These are phyloP conservation scores for Tolypocladium guangdongense DNA, from an alignment of 2,329 filamentous ascomycete species.

Conservation along the genomic window DNA sequence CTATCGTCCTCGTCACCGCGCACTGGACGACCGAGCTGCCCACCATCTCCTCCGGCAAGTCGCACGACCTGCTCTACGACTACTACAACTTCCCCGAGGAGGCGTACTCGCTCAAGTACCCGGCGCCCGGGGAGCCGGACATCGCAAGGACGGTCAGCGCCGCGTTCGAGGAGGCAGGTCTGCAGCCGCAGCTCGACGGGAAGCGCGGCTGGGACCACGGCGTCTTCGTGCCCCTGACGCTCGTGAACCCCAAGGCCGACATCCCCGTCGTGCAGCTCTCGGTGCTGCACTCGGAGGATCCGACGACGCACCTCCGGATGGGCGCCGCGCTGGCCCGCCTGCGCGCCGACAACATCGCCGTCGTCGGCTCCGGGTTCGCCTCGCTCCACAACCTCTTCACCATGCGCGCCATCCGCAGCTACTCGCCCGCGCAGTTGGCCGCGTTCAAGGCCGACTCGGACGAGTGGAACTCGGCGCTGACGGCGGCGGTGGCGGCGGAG, in stretches of 20 bases:
- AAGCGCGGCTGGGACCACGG: slow-evolving; percentile 47
- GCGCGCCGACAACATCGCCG: slow-evolving; percentile 41
- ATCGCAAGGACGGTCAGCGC: slow-evolving; percentile 37
- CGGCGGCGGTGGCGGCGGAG: slow-evolving; percentile 24
- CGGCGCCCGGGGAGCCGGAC: slow-evolving; percentile 42
- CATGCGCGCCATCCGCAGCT: slow-evolving; percentile 27
- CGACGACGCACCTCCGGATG: slow-evolving; percentile 36
- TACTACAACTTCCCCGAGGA: slow-evolving; percentile 49
- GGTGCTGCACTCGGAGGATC: slow-evolving; percentile 40
- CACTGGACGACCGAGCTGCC: slow-evolving; percentile 43
- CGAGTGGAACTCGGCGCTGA: slow-evolving; percentile 36
- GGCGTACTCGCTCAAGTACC: slow-evolving; percentile 43
- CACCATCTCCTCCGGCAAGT: slow-evolving; percentile 36
- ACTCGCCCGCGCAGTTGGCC: slow-evolving; percentile 9
- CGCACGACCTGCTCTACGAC: slow-evolving; percentile 43
- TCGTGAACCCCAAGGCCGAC: slow-evolving; percentile 39
- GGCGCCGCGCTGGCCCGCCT: slow-evolving; percentile 40
- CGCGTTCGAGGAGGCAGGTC: slow-evolving; percentile 34
- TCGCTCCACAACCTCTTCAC: slow-evolving; percentile 43
- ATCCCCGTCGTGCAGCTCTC: slow-evolving; percentile 47
- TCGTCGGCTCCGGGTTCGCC: slow-evolving; percentile 50
- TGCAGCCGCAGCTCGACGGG: slow-evolving; percentile 27
- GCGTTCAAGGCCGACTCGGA: slow-evolving; percentile 16
- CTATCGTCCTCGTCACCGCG: slow-evolving; percentile 46
- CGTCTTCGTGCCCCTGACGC: slow-evolving; percentile 46